phyloP scores from a whole-genome alignment of 257 asterid species.

The Fraxinus cuspidata region DNA sequence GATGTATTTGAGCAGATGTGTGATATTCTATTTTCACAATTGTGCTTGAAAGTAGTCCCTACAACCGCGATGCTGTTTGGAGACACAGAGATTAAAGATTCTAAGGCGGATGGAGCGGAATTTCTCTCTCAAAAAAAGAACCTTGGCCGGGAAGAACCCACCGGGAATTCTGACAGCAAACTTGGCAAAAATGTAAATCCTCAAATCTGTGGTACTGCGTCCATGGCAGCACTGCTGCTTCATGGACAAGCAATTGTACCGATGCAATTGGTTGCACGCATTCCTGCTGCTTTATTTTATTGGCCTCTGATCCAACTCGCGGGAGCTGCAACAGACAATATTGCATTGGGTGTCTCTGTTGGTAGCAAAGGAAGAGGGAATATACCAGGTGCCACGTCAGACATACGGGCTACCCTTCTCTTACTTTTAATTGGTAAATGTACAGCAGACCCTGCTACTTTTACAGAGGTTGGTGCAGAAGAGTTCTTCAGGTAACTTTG shows the following conservation, averaged over 20 bases:
- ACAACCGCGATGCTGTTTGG: constrained; percentile 47
- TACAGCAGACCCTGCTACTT: constrained; percentile 89
- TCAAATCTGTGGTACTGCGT: constrained; percentile 64
- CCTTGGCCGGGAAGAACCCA: constrained; percentile 40
- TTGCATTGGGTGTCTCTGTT: constrained; percentile 97
- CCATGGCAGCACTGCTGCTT: constrained; percentile 92
- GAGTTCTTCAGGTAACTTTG: constrained; percentile 75
- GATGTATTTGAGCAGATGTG: constrained; percentile 73
- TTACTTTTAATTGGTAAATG: constrained; percentile 98
- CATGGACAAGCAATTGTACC: constrained; percentile 97
- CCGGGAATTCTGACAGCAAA: constrained; percentile 54
- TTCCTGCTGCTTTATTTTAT: constrained; percentile 93
- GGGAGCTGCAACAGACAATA: constrained; percentile 96
- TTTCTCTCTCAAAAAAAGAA: constrained; percentile 37
- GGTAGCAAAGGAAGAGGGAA: constrained; percentile 99
- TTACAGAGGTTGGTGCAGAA: constrained; percentile 87
- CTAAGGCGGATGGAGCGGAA: constrained; percentile 54
- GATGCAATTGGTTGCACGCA: constrained; percentile 96
- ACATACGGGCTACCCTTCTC: constrained; percentile 94
- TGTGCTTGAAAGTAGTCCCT: constrained; percentile 80
- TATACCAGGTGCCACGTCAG: constrained; percentile 98
- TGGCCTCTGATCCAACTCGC: constrained; percentile 99
- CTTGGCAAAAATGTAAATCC: constrained; percentile 42
- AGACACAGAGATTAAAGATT: constrained; percentile 57
- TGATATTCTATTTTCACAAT: constrained; percentile 88